These are phyloP conservation scores for Keithomyces neogunnii DNA, from an alignment of 2,329 filamentous ascomycete genomes.

Conservation along the genomic window DNA sequence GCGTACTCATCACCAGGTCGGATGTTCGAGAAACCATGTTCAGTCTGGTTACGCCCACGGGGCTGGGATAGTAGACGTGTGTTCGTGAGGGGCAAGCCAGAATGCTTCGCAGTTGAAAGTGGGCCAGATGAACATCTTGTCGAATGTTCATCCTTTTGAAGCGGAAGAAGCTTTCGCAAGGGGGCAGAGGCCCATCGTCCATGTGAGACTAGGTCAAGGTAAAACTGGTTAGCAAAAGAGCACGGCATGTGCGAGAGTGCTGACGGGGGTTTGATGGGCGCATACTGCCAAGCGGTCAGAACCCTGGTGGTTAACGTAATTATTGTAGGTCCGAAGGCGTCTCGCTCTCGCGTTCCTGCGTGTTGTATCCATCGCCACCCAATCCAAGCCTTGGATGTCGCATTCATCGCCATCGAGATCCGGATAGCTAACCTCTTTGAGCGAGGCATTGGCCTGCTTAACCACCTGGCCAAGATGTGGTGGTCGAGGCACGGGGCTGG, in stretches of 20 bases:
- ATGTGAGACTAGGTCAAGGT: conserved; percentile 5
- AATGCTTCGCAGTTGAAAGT: conserved; percentile 59
- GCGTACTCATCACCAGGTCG: conserved; percentile 37
- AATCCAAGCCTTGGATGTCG: conserved; percentile 54
- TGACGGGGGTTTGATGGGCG: conserved; percentile 9
- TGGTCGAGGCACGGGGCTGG: conserved; percentile 14
- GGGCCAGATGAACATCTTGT: conserved; percentile 45
- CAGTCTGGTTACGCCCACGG: conserved; percentile 39
- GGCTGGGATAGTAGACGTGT: conserved; percentile 48
- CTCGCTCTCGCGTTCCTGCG: conserved; percentile 38
- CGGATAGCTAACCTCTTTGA: conserved; percentile 24
- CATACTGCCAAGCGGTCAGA: conserved; percentile 42
- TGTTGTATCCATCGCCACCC: conserved; percentile 43
- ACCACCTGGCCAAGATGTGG: conserved; percentile 24
- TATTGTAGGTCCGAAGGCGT: conserved; percentile 42
- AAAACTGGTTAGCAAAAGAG: background rate
- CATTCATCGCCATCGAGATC: conserved; percentile 47
- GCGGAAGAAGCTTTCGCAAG: conserved; percentile 43
- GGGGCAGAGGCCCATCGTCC: conserved; percentile 22
- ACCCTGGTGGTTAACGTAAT: conserved; percentile 45
- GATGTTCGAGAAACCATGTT: conserved; percentile 39
- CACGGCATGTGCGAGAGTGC: background rate
- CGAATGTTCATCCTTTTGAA: conserved; percentile 50
- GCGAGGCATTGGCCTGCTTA: conserved; percentile 15
- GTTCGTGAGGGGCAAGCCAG: conserved; percentile 48